Evolutionary conservation across 2,329 filamentous ascomycete genomes (phyloP), one percentile per base, ranked within the genome.

Genomic region (Aspergillus fumigatus): DNA sequence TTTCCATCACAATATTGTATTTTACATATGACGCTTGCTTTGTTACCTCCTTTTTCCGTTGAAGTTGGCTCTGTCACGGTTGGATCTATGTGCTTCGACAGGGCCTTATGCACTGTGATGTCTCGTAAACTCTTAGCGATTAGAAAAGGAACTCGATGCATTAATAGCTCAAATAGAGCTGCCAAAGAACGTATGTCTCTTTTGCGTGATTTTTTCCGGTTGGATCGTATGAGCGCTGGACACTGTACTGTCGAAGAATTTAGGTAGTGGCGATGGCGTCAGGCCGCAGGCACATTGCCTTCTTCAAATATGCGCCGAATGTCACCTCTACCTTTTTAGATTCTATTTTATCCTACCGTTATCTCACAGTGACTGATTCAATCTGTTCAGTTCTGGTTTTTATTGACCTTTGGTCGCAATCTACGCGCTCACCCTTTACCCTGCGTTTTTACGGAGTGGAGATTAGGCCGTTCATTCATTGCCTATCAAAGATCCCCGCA

Each of bases 81-180:
- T 62, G 58, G 59, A 60, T 64, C 52, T 62, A 53, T 50, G 55
- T 54, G 53, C 55, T 62, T 52, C 19, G 49, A 57, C 47, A 54
- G 41, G 55, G 50, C 58, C 54, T 55, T 57, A 52, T 56, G 53
- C 56, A 49, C 47, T 59, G 59, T 56, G 56, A 61, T 55, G 58
- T 60, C 58, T 58, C 57, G 58, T 62, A 63, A 55, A 61, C 52
- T 60, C 56, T 62, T 63, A 65, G 61, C 62, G 64, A 53, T 59
- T 65, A 66, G 58, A 65, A 61, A 57, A 55, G 43, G 43, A 66
- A 65, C 60, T 58, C 57, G 62, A 65, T 65, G 65, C 62, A 67
- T 69, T 60, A 35, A 57, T 58, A 38, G 59, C 43, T 29, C 51
- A 32, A 41, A 21, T 40, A 21, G 45, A 21, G 41, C 48, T 40